These are phyloP conservation scores for Nigrospora osmanthi DNA, from an alignment of 2,329 filamentous ascomycete genomes.

Conservation along the genomic window DNA sequence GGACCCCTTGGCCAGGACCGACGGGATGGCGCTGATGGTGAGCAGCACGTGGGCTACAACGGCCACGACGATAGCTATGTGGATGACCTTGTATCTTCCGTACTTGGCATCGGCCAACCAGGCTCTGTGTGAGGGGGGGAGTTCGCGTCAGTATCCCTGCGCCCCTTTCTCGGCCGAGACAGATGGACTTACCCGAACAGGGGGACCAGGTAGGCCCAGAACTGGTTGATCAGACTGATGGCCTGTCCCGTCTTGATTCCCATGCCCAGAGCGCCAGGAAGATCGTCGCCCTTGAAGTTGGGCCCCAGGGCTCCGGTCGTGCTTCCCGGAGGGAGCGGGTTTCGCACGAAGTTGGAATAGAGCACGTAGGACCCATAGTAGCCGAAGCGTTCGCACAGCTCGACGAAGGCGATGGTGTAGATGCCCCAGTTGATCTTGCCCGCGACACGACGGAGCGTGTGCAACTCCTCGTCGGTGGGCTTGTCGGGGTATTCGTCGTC, in stretches of 20 bases:
- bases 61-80: conserved; percentile 57
- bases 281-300: conserved; percentile 5
- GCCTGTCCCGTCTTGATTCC: conserved; percentile 47
- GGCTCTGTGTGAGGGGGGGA: conserved; percentile 28
- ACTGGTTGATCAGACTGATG: conserved; percentile 46
- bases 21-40: conserved; percentile 55
- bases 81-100: conserved; percentile 67
- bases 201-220: conserved; percentile 55
- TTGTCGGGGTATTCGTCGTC: conserved; percentile 18
- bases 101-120: conserved; percentile 61
- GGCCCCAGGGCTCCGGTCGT: conserved; percentile 39
- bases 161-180: conserved; percentile 1
- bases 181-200: conserved; percentile 39
- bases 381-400: conserved; percentile 69
- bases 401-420: conserved; percentile 65
- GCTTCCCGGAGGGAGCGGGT: conserved; percentile 43
- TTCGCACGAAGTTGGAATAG: conserved; percentile 49
- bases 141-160: not conserved
- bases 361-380: conserved; percentile 67
- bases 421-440: conserved; percentile 57
- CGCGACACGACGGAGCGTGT: conserved; percentile 54
- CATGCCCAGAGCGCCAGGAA: conserved; percentile 47
- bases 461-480: conserved; percentile 55
- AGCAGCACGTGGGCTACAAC: conserved; percentile 61
- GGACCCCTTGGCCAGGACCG: conserved; percentile 49